Conservation (phyloP, 371 early-diverging fungal species). For the Basidiobolus heterosporus region DNA sequence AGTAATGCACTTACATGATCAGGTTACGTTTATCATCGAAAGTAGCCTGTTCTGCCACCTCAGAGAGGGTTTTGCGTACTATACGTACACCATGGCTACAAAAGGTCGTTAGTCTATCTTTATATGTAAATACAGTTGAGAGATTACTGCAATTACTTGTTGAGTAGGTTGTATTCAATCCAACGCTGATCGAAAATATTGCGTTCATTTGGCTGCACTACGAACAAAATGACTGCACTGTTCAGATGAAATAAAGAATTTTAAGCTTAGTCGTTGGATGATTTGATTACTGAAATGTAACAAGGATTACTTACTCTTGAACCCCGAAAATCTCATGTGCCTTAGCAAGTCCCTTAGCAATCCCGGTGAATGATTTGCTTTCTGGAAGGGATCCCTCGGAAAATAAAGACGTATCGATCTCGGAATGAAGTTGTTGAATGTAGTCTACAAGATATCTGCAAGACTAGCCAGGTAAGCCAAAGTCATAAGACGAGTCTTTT, state of each 20-base stretch:
- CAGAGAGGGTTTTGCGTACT: slow-evolving; percentile 45
- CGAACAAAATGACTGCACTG: slow-evolving; percentile 74
- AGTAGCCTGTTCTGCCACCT: slow-evolving; percentile 33
- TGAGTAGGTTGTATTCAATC: slow-evolving; percentile 69
- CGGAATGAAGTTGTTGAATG: neutral
- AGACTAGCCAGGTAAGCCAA: neutral
- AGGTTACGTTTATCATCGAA: slow-evolving; percentile 37
- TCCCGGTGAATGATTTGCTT: slow-evolving; percentile 48
- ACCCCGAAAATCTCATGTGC: slow-evolving; percentile 65
- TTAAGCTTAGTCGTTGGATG: no score
- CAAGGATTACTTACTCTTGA: slow-evolving; percentile 50
- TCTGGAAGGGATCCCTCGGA: slow-evolving; percentile 27
- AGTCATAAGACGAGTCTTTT: neutral
- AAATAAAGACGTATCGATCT: no score
- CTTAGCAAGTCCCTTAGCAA: slow-evolving; percentile 62
- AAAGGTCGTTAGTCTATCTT: neutral
- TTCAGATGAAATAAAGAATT: neutral
- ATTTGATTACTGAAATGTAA: no score
- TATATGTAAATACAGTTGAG: no score
- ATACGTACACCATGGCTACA: slow-evolving; percentile 42
- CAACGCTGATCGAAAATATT: slow-evolving; percentile 89
- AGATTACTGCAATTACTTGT: slow-evolving; percentile 35
- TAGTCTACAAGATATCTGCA: neutral
- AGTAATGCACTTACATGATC: slow-evolving; percentile 26
- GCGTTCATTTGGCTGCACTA: slow-evolving; percentile 83